Conservation (phyloP, 129 eudicot species). For the Flaveria brownii region DNA sequence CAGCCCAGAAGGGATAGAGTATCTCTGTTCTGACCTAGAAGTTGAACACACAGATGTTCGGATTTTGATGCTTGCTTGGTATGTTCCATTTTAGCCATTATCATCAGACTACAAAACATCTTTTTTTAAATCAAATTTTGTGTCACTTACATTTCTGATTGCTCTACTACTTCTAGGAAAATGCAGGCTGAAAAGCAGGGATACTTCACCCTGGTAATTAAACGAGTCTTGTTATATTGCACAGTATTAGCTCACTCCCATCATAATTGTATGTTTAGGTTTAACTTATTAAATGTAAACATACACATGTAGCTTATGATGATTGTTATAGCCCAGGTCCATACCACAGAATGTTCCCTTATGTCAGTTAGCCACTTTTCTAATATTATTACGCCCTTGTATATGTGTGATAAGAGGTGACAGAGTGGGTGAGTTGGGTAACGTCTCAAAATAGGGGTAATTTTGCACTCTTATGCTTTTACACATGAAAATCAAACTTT, state of each 20-base stretch:
- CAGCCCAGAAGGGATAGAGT: constrained; percentile 95
- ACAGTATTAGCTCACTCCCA: not conserved
- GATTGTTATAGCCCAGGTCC: constrained; percentile 7
- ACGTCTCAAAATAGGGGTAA: not conserved
- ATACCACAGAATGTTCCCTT: not conserved
- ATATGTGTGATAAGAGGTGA: not conserved
- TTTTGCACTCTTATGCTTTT: not conserved
- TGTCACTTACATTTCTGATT: constrained; percentile 13
- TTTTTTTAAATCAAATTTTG: not conserved
- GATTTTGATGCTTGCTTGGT: constrained; percentile 97
- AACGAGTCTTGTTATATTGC: constrained; percentile 6
- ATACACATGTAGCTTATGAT: constrained; percentile 9
- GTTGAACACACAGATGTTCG: constrained; percentile 91
- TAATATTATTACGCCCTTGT: not conserved
- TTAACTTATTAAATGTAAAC: not conserved
- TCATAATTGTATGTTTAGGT: constrained; percentile 1
- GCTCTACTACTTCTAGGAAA: constrained; percentile 58
- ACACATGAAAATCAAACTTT: not conserved
- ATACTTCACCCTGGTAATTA: constrained; percentile 81
- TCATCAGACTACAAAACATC: not conserved
- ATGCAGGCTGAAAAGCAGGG: constrained; percentile 95
- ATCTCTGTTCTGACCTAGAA: constrained; percentile 82
- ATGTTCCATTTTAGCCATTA: constrained; percentile 23
- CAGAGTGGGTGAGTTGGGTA: not conserved
- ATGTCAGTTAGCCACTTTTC: not conserved